A percentile compares a stretch with the other conserved stretches of the same genome.
These are phyloP conservation scores for Pyrenula aspistea DNA, from an alignment of 495 filamentous ascomycete species.

Conservation along the genomic window DNA sequence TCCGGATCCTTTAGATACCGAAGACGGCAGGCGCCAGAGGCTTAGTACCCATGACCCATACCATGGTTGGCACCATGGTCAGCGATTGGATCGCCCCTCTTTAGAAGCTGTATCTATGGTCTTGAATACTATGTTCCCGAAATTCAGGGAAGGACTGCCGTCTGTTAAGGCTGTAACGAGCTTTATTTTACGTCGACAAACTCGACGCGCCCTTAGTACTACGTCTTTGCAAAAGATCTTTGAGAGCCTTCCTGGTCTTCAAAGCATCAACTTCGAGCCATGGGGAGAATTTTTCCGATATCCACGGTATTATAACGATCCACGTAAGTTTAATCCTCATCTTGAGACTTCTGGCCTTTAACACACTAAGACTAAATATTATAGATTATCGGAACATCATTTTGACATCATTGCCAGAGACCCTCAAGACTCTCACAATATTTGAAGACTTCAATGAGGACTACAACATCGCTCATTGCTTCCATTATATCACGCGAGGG, in stretches of 20 bases:
- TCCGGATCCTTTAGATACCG: slow-evolving; percentile 5
- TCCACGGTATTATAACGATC: slow-evolving; percentile 7
- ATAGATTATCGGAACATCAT: slow-evolving; percentile 4
- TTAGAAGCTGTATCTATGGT: slow-evolving; percentile 1
- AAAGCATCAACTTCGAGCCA: slow-evolving; percentile 9
- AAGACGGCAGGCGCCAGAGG: slow-evolving; percentile 5
- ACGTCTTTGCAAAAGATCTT: slow-evolving; percentile 9
- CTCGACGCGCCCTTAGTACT: slow-evolving; percentile 6
- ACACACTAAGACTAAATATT: slow-evolving; percentile 11
- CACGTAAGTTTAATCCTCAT: slow-evolving; percentile 7
- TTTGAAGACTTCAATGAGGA: neutral
- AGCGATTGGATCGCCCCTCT: slow-evolving; percentile 4
- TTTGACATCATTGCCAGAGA: neutral
- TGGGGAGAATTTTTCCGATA: neutral
- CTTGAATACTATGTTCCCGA: slow-evolving; percentile 2
- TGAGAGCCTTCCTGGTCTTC: slow-evolving; percentile 10
- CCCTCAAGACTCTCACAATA: neutral
- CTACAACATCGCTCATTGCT: neutral
- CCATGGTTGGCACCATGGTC: slow-evolving; percentile 5
- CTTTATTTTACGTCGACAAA: slow-evolving; percentile 13
- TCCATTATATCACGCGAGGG: neutral
- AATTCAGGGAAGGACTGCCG: slow-evolving; percentile 8
- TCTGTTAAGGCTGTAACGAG: slow-evolving; percentile 10
- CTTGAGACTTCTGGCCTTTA: slow-evolving; percentile 6
- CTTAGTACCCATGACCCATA: slow-evolving; percentile 7